Evolutionary conservation across 2,329 filamentous ascomycete genomes (phyloP).

Genomic region (Calonectria pauciramosa): DNA sequence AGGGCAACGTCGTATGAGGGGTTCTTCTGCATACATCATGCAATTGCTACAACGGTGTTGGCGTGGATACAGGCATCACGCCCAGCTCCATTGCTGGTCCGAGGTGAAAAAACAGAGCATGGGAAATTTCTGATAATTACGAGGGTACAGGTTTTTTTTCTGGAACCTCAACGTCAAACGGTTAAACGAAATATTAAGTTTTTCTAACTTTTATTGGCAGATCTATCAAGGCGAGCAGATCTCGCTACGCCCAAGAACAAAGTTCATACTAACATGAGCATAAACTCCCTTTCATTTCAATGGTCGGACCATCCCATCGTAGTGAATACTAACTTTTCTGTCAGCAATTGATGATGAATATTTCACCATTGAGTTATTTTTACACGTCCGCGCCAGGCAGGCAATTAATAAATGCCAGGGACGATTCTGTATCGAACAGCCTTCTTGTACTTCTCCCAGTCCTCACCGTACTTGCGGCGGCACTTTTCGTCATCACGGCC

Average conservation of each 20-base stretch:
- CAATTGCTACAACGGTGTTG: neutral
- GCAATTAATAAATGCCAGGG: slow-evolving; percentile 81
- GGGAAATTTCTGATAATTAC: neutral
- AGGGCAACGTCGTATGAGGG: slow-evolving; percentile 31
- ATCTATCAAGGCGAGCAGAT: slow-evolving; percentile 27
- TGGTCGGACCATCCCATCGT: neutral
- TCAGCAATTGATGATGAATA: neutral
- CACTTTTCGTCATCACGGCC: slow-evolving; percentile 93
- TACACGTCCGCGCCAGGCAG: neutral
- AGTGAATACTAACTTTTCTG: neutral
- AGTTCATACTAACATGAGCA: neutral
- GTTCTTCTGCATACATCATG: neutral
- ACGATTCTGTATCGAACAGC: slow-evolving; percentile 86
- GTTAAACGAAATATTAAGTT: slow-evolving; percentile 15
- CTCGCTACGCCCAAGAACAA: slow-evolving; percentile 5
- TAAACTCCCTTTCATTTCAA: neutral
- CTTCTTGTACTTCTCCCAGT: slow-evolving; percentile 91
- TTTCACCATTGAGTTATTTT: neutral
- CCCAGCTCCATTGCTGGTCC: neutral
- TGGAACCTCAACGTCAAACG: slow-evolving; percentile 20
- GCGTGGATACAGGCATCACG: neutral
- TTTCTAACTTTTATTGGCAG: slow-evolving; percentile 5
- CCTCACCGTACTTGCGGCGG: slow-evolving; percentile 88
- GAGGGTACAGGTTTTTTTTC: neutral
- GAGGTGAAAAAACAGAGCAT: neutral